Evolutionary conservation across 495 filamentous ascomycete genomes (phyloP), one percentile per base, ranked within the genome.

Genomic region (Aspergillus cavernicola): DNA sequence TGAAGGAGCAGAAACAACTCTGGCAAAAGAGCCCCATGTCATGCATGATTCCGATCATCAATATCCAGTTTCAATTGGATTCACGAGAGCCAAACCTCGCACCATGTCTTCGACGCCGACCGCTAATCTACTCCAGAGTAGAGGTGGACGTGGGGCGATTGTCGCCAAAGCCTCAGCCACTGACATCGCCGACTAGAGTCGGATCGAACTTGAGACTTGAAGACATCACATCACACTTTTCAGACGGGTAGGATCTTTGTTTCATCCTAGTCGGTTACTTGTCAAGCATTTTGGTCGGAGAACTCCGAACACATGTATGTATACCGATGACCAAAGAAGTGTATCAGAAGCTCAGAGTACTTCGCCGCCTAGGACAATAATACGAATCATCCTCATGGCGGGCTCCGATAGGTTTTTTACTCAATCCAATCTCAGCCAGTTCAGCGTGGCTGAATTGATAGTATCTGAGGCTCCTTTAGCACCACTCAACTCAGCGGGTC

Each of bases 71-170:
- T n/a, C n/a, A n/a, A n/a, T n/a, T n/a, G n/a, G n/a, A n/a, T n/a
- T n/a, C n/a, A n/a, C n/a, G n/a, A n/a, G n/a, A n/a, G n/a, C n/a
- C n/a, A n/a, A n/a, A n/a, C n/a, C n/a, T n/a, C n/a, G n/a, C n/a
- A n/a, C n/a, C n/a, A n/a, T n/a, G n/a, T n/a, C n/a, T n/a, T n/a
- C n/a, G n/a, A n/a, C n/a, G 26, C 5, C 26, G 26, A 29, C 26
- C 33, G 33, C 4, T n/a, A 36, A 16, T 36, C 33, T 36, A 8
- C 4, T 36, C 33, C n/a, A n/a, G n/a, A n/a, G n/a, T n/a, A n/a
- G n/a, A n/a, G n/a, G n/a, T n/a, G 13, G 33, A 35, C 32, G 48
- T 47, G 54, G 54, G 33, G 47, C 41, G 32, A 22, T 37, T 10
- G 1, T 29, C 51, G 10, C 31, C 23, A 10, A 38, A 31, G 4